Conservation (phyloP, 2,329 filamentous ascomycete genomes). For the Epichloe uncinata region DNA sequence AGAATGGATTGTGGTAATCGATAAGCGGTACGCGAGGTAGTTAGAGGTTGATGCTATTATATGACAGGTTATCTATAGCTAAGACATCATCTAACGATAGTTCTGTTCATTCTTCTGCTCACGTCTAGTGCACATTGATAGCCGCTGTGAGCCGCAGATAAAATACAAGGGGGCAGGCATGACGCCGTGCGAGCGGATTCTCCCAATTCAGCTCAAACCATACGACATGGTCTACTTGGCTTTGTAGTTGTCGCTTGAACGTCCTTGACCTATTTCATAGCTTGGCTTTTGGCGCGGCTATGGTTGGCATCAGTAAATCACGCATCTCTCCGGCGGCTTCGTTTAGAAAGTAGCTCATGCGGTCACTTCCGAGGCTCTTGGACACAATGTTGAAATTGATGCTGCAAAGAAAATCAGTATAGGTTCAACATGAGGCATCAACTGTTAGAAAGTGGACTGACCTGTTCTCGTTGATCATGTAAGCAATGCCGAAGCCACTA, state of each 20-base stretch:
- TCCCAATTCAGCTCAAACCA: neutral
- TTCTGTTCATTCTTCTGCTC: neutral
- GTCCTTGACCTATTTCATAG: slow-evolving; percentile 38
- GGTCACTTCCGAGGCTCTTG: slow-evolving; percentile 78
- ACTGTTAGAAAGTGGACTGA: slow-evolving; percentile 20
- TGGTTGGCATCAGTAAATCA: slow-evolving; percentile 68
- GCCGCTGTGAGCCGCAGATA: neutral
- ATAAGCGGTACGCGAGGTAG: neutral
- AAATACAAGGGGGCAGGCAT: neutral
- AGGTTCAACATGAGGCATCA: too few relatives aligned
- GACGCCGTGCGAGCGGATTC: neutral
- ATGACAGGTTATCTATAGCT: neutral
- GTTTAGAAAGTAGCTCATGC: slow-evolving; percentile 92
- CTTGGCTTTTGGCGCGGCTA: slow-evolving; percentile 76
- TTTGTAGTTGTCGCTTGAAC: neutral
- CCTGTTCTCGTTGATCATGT: slow-evolving; percentile 99
- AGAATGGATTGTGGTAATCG: neutral
- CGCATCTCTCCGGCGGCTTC: slow-evolving; percentile 86
- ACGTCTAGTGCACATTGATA: neutral
- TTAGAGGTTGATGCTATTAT: neutral
- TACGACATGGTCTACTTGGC: neutral
- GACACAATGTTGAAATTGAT: slow-evolving; percentile 97
- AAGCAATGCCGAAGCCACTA: slow-evolving; percentile 91
- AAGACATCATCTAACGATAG: neutral
- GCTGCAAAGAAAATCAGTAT: slow-evolving; percentile 30